Percentiles rank a stretch among this genome's conserved stretches.
Conservation (phyloP, 2,329 filamentous ascomycete genomes). For the Aspergillus versicolor region DNA sequence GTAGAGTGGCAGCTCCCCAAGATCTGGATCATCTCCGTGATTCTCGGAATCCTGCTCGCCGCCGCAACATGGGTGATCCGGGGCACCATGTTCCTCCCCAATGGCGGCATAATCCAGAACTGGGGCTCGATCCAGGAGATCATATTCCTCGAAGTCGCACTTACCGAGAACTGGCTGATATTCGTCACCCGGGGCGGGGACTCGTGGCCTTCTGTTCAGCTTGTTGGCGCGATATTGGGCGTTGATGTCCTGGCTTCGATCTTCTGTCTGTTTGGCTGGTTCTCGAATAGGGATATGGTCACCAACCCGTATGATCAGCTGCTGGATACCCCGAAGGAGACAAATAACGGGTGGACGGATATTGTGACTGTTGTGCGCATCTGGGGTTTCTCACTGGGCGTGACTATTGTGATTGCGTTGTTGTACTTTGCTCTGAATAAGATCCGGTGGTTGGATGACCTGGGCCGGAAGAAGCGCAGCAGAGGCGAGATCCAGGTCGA, state of each 20-base stretch:
- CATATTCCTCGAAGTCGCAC: constrained; percentile 83
- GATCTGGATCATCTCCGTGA: constrained; percentile 68
- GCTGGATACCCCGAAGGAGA: constrained; percentile 20
- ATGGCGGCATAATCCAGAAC: constrained; percentile 72
- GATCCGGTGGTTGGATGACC: constrained; percentile 45
- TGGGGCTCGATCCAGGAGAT: constrained; percentile 74
- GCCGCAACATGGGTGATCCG: constrained; percentile 72
- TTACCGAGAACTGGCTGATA: constrained; percentile 95
- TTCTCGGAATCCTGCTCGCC: constrained; percentile 67
- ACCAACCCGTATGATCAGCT: constrained; percentile 28
- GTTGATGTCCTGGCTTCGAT: constrained; percentile 71
- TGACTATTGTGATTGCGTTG: constrained; percentile 52
- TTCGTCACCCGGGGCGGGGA: constrained; percentile 85
- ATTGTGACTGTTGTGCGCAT: constrained; percentile 55
- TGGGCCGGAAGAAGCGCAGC: constrained; percentile 48
- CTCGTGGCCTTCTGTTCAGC: constrained; percentile 72
- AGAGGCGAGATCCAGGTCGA: constrained; percentile 52
- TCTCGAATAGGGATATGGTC: constrained; percentile 54
- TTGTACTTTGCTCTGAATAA: constrained; percentile 50
- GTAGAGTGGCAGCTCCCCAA: constrained; percentile 82
- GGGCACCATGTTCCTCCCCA: constrained; percentile 66
- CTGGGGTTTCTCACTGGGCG: constrained; percentile 52
- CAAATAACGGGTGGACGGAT: constrained; percentile 57
- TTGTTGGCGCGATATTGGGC: constrained; percentile 67
- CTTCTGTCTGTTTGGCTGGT: constrained; percentile 75